Conservation (phyloP, 1,284 basidiomycete species). For the Phlebopus sp. region DNA sequence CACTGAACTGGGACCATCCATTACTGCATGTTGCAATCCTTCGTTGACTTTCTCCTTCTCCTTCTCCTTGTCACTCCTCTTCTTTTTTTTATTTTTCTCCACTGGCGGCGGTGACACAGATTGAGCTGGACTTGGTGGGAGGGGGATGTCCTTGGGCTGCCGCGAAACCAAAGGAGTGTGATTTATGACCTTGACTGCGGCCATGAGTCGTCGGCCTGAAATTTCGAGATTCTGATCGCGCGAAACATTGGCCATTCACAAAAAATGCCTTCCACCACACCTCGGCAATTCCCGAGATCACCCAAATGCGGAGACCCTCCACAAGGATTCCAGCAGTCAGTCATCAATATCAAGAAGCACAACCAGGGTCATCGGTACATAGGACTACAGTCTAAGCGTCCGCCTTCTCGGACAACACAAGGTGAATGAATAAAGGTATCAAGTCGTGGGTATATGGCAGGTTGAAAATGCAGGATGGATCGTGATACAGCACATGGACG, state of each 20-base stretch:
- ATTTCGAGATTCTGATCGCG: neutral
- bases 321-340: too few relatives aligned
- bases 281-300: constrained; percentile 22
- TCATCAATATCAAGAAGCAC: too few relatives aligned
- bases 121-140: constrained; percentile 26
- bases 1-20: constrained; percentile 14
- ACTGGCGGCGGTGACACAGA: constrained; percentile 11
- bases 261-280: constrained; percentile 27
- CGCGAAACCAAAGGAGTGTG: constrained; percentile 32
- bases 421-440: constrained; percentile 19
- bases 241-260: neutral
- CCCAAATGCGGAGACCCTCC: constrained; percentile 9
- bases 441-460: constrained; percentile 20
- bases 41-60: constrained; percentile 17
- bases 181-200: constrained; percentile 14
- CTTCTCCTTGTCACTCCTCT: constrained; percentile 26
- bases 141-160: constrained; percentile 33
- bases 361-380: constrained; percentile 20
- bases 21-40: constrained; percentile 10
- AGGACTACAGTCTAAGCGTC: constrained; percentile 22
- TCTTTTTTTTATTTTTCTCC: constrained; percentile 43
- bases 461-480: too few relatives aligned
- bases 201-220: constrained; percentile 6
- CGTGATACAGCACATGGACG: too few relatives aligned
- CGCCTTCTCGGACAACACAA: neutral